Base-by-base conservation (phyloP, 2,329 filamentous ascomycete species). In the Paraphoma chrysanthemicola region DNA sequence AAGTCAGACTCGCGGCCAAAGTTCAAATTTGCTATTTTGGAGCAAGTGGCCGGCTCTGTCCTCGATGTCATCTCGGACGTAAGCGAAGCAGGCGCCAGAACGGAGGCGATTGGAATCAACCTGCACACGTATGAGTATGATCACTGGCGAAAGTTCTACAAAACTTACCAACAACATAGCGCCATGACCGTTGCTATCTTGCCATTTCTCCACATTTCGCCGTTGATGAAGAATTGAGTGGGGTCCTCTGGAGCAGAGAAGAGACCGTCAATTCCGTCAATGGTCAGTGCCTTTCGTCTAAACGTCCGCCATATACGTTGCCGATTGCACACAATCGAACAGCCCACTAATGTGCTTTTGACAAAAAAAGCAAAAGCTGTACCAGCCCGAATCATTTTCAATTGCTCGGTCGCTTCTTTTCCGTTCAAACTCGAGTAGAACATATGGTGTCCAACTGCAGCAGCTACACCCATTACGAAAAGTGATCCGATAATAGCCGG, bases 301-400 rank as follows among this genome's bases (percentile, higher is more conserved):
- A 77, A 71, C 0, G 75, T 77, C 41, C 72, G 67, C 75, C 75
- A 77, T 59, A 77, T 76, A 30, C 74, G 57, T 48, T 77, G 75
- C 33, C 73, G 63, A 48, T 77, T 77, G 53, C 72, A 72, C 39
- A 77, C 59, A 17, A 77, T 62, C 9, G 72, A 68, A 3, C 63
- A 62, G 6, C 71, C 73, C 8, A 76, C 74, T 42, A 77, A 62
- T 28, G 68, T 75, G 33, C 71, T 71, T 55, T 76, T 77, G 1
- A 72, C 69, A 33, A 77, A 77, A 52, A 76, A 77, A 4, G 74
- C 74, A 54, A 77, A 48, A 1, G 74, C 74, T 8, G 73, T 77
- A 7, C 75, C 75, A 18, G 74, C 74, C 18, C 75, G 57, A 3
- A 75, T 66, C 69, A 72, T 77, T 41, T 43, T 66, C 43, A 77